Evolutionary conservation across 169 alveolate genomes (phyloP), one percentile per base, ranked within the genome.

Genomic region (Cryptosporidium meleagridis): DNA sequence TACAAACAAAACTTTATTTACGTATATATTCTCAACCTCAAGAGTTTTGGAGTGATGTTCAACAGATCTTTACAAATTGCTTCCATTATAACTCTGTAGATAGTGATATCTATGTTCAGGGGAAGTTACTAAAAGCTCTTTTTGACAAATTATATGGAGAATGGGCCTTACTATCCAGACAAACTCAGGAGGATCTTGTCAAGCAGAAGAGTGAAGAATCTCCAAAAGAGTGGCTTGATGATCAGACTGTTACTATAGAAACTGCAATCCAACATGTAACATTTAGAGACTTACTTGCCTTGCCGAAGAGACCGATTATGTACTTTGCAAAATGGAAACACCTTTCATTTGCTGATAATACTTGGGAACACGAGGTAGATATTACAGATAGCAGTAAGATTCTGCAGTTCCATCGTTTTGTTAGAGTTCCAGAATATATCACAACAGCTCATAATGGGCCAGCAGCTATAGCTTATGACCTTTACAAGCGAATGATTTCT

Each of bases 111-210:
- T 72, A 84, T 51, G 87, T 86, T 10, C 89, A 86, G 53, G 86
- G 85, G 31, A 84, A 70, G 61, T 37, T 86, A 45, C 48, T 86
- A 3, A 86, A 86, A 69, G 92, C 92, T 33, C 69, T 86, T 26
- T 86, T 86, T 48, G 92, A 86, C 10, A 86, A 86, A 59, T 39
- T 86, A 45, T 86, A 86, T 61, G 84, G 92, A 5, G 92, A 86
- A 35, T 86, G 92, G 92, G 92, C 92, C 10, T 72, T 84, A 5
- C 59, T 86, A 16, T 86, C 92, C 6, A 70, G 92, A n/a, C 92
- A 70, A 53, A 75, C 92, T 3, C 89, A 84, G 73, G 92, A 84
- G 58, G 92, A 73, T 71, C 71, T 73, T 4, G 92, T 75, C 21
- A 86, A 86, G 0, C 85, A 86, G 53, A 84, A 72, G 61, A 86